phyloP scores from a whole-genome alignment of 306 rosid species.

The Betula pendula region DNA sequence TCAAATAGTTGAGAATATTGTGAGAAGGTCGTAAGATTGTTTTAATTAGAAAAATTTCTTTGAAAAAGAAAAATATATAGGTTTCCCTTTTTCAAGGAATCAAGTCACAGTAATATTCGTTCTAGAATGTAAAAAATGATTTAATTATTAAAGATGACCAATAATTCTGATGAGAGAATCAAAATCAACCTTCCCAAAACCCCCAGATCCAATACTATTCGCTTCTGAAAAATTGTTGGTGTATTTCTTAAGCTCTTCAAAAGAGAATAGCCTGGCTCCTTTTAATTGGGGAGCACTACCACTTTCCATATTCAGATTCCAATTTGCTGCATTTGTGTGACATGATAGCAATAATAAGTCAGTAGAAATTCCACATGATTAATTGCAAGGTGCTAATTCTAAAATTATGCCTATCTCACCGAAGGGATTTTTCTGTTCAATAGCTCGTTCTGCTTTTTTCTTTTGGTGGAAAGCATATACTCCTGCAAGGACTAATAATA shows the following conservation, averaged over 20 bases:
- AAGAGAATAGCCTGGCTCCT: constrained; percentile 65
- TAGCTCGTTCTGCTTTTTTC: constrained; percentile 42
- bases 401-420: constrained; percentile 18
- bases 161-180: constrained; percentile 3
- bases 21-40: not conserved
- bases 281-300: constrained; percentile 38
- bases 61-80: not conserved
- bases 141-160: not conserved
- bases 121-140: not conserved
- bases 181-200: constrained; percentile 65
- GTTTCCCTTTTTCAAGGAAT: not conserved
- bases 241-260: constrained; percentile 59
- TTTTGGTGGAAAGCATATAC: constrained; percentile 52
- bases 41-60: not conserved
- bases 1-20: not conserved
- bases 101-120: not conserved
- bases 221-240: constrained; percentile 44
- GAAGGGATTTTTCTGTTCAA: constrained; percentile 40
- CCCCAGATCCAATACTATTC: constrained; percentile 55
- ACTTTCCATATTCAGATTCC: constrained; percentile 39
- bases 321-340: constrained; percentile 38
- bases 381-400: not conserved
- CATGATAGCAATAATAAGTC: constrained; percentile 17
- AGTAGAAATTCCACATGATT: not conserved
- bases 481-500: constrained; percentile 41